Evolutionary conservation across 768 basidiomycete genomes (phyloP).

Genomic region (Leccinum aurantiacum): DNA sequence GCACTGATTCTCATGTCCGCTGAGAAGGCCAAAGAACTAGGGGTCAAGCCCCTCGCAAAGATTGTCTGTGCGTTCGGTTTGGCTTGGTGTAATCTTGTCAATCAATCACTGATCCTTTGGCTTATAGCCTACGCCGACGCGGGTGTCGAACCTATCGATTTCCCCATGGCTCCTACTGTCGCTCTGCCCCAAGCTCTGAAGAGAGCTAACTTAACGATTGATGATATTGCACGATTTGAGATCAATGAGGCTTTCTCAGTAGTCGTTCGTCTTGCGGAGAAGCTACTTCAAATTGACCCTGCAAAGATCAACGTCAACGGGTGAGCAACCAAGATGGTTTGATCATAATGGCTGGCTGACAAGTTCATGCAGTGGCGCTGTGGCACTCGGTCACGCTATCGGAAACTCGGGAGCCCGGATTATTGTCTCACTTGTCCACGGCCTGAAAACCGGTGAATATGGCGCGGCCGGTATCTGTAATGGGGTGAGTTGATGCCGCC

Average conservation of each 20-base stretch:
- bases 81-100: neutral
- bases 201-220: constrained; percentile 76
- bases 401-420: constrained; percentile 96
- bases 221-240: constrained; percentile 91
- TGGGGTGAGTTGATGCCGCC: constrained; percentile 60
- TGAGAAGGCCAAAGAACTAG: constrained; percentile 88
- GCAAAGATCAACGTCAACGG: constrained; percentile 90
- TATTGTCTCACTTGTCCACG: constrained; percentile 88
- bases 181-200: constrained; percentile 87
- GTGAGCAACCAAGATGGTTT: constrained; percentile 41
- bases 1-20: constrained; percentile 94
- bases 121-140: constrained; percentile 89
- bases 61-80: constrained; percentile 71
- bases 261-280: constrained; percentile 88
- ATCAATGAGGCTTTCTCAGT: constrained; percentile 98
- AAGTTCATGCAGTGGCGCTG: constrained; percentile 72
- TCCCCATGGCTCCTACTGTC: constrained; percentile 91
- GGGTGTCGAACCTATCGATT: constrained; percentile 95
- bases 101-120: constrained; percentile 7
- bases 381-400: constrained; percentile 94
- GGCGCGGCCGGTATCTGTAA: constrained; percentile 98
- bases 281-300: constrained; percentile 79
- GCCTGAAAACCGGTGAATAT: constrained; percentile 89
- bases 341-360: constrained; percentile 10
- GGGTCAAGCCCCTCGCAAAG: constrained; percentile 90